phyloP scores from a whole-genome alignment of 2,329 filamentous ascomycete species.

The Xylaria sp. region DNA sequence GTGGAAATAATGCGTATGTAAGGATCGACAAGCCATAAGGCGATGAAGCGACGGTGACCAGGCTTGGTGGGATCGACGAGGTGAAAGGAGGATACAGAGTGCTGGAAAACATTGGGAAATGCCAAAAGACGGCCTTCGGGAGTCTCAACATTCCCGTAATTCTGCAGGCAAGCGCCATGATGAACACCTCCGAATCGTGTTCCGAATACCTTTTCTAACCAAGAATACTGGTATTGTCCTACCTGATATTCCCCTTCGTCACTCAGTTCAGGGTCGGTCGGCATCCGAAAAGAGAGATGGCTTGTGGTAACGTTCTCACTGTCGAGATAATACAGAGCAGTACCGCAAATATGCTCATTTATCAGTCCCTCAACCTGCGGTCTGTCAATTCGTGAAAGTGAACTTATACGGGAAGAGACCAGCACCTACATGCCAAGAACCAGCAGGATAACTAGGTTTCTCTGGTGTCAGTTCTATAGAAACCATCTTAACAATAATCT shows the following conservation, averaged over 20 bases:
- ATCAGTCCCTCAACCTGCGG: constrained; percentile 37
- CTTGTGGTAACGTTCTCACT: constrained; percentile 59
- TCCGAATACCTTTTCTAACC: constrained; percentile 16
- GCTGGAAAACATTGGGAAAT: constrained; percentile 53
- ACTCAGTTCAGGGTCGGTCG: constrained; percentile 10
- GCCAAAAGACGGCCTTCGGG: constrained; percentile 42
- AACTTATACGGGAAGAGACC: background rate
- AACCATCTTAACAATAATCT: constrained; percentile 72
- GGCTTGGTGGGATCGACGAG: constrained; percentile 62
- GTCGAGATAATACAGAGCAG: constrained; percentile 42
- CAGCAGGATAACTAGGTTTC: constrained; percentile 60
- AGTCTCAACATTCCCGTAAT: constrained; percentile 43
- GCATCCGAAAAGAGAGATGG: constrained; percentile 64
- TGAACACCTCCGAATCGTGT: background rate
- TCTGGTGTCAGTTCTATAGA: constrained; percentile 68
- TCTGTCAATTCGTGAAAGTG: background rate
- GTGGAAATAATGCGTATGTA: constrained; percentile 57
- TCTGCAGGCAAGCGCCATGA: constrained; percentile 35
- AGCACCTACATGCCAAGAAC: constrained; percentile 57
- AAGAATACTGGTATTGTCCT: background rate
- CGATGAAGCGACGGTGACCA: constrained; percentile 69
- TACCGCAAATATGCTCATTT: constrained; percentile 41
- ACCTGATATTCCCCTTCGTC: constrained; percentile 20
- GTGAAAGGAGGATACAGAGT: constrained; percentile 58
- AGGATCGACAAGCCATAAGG: constrained; percentile 71